A percentile compares a stretch with the other conserved stretches of the same genome.
Conservation (phyloP, 768 basidiomycete genomes). For the Suillus brevipes region DNA sequence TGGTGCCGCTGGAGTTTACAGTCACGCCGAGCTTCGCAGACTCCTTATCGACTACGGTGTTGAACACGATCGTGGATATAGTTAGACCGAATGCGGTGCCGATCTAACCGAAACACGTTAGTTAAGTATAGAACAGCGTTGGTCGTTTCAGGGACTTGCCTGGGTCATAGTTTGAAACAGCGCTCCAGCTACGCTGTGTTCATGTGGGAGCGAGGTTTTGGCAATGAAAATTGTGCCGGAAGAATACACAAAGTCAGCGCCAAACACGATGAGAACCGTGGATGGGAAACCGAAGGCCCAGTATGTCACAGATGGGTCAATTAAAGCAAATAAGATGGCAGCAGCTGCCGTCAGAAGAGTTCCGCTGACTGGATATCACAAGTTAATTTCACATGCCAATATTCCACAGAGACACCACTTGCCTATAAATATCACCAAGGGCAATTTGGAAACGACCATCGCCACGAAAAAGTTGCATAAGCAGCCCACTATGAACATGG, state of each 20-base stretch:
- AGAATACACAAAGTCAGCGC: slow-evolving; percentile 77
- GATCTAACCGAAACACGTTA: slow-evolving; percentile 40
- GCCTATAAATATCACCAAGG: slow-evolving; percentile 61
- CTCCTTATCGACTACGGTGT: slow-evolving; percentile 44
- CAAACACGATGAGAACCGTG: slow-evolving; percentile 62
- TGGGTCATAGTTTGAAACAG: slow-evolving; percentile 80
- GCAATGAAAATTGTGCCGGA: slow-evolving; percentile 75
- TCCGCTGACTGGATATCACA: slow-evolving; percentile 42
- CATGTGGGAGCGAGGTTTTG: slow-evolving; percentile 61
- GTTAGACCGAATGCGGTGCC: slow-evolving; percentile 72
- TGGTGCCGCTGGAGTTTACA: slow-evolving; percentile 26
- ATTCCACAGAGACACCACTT: too few species aligned
- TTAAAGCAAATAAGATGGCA: slow-evolving; percentile 67
- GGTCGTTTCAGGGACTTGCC: slow-evolving; percentile 33
- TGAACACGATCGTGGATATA: slow-evolving; percentile 69
- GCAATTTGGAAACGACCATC: slow-evolving; percentile 52
- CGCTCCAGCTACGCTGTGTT: slow-evolving; percentile 76
- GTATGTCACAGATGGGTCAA: slow-evolving; percentile 54
- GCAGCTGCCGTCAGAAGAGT: slow-evolving; percentile 58
- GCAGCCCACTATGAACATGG: slow-evolving; percentile 68
- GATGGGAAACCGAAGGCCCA: slow-evolving; percentile 81
- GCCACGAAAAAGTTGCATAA: slow-evolving; percentile 68
- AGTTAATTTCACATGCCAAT: slow-evolving; percentile 4
- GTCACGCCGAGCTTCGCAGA: slow-evolving; percentile 34
- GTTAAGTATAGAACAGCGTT: not conserved